Base-by-base conservation (phyloP, 1,284 basidiomycete genomes). In the Tausonia pullulans region DNA sequence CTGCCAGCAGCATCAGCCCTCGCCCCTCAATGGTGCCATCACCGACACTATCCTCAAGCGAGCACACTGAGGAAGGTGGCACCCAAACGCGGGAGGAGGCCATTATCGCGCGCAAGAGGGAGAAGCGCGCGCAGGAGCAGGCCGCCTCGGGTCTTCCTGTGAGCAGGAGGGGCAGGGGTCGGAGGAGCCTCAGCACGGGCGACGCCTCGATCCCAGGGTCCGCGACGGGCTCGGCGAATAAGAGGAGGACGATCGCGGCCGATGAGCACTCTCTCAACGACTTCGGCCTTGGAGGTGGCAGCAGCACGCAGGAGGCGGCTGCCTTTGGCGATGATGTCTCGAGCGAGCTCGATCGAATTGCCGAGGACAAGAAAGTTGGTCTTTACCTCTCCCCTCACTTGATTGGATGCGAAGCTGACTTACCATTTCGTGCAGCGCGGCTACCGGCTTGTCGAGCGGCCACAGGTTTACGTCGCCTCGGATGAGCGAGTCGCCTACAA, bases 401-500 rank as follows among this genome's bases (percentile, higher is more conserved):
- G 16, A 14, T 3, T 49, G n/a, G 46, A 62, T 60, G 40, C 62
- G 55, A 43, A 46, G 39, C n/a, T 16, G 45, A 49, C 53, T 65
- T 39, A 62, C 64, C 8, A 49, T 66, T 57, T 64, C 58, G 10
- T 16, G 27, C 65, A 79, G 75, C 76, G 81, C 69, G 81, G 78
- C 67, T 86, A 87, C 75, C 80, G 79, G 56, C 78, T 94, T 62
- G 83, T 85, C 27, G 84, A 90, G 73, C 85, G 81, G 53, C 81
- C 83, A 69, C 80, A 78, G 46, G 86, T 93, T 54, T 88, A 88
- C 70, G 90, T 89, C 4, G 87, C 86, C 13, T 85, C 87, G 10
- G 86, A 87, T 58, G 85, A 87, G 67, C 81, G 82, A 66, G 79
- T 90, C 52, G 81, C 83, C 3, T 88, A 90, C 74, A 79, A 83